Conservation (phyloP, 2,329 filamentous ascomycete genomes). For the Claviceps sorghi region DNA sequence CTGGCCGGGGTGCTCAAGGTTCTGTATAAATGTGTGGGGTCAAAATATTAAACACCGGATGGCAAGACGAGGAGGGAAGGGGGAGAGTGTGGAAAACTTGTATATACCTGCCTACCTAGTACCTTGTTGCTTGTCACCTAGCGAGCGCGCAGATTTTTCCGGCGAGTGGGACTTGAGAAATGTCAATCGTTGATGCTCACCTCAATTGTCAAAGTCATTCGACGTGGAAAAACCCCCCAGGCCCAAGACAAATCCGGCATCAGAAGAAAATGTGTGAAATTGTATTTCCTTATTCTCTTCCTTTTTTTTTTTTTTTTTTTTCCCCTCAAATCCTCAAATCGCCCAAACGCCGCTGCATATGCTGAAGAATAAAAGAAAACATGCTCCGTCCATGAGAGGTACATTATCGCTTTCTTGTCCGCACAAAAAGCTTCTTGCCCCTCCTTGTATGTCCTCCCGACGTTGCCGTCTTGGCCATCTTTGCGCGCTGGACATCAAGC, state of each 20-base stretch:
- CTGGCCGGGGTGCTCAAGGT: slow-evolving; percentile 34
- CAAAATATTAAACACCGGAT: slow-evolving; percentile 19
- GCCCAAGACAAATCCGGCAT: neutral
- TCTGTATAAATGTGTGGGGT: slow-evolving; percentile 35
- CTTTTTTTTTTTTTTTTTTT: neutral
- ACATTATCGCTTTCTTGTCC: slow-evolving; percentile 42
- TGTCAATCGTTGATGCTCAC: too few relatives aligned
- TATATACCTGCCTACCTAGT: neutral
- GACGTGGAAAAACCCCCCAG: too few relatives aligned
- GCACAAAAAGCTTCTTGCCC: slow-evolving; percentile 48
- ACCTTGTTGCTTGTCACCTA: neutral
- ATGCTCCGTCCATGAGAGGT: neutral
- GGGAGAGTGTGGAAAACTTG: neutral
- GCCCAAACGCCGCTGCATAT: slow-evolving; percentile 3
- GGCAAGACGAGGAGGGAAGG: neutral
- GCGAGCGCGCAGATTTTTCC: neutral
- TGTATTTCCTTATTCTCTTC: neutral
- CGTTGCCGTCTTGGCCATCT: slow-evolving; percentile 51
- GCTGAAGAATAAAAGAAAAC: neutral
- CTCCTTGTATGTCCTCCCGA: slow-evolving; percentile 43
- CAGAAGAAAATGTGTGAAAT: neutral
- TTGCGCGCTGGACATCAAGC: slow-evolving; percentile 43
- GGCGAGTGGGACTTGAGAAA: too few relatives aligned
- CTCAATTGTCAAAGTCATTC: too few relatives aligned
- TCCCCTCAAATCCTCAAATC: neutral